Base-by-base conservation (phyloP, 2,329 filamentous ascomycete species). In the Colletotrichum liaoningense region DNA sequence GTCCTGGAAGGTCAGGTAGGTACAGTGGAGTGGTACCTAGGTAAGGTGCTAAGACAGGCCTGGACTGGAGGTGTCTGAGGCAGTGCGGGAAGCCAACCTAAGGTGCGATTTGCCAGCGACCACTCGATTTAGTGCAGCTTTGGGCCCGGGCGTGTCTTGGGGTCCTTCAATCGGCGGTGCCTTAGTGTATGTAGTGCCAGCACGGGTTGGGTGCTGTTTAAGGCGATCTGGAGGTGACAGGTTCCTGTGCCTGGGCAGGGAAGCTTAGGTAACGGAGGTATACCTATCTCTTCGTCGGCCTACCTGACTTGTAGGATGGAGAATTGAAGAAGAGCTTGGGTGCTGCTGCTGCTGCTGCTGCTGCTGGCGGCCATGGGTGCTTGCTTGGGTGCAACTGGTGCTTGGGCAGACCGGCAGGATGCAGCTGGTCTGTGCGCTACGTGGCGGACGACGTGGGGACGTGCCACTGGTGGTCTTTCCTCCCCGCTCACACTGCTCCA, bases 391-490 rank as follows among this genome's bases (percentile, higher is more conserved):
- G 19, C 42, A 9, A n/a, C 19, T 16, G 38, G 55, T 58, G 28
- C 56, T 63, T 63, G 62, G 62, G 62, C 46, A 63, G 62, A 24
- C 62, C 33, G 46, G 62, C 62, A 63, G 62, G 16, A 63, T 38
- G 62, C 62, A 63, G 28, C n/a, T 63, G 62, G 62, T 30, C 62
- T 54, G 46, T 63, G 62, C 62, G n/a, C 30, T 30, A 16, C 12
- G 42, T 49, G 33, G 46, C 33, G 19, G 46, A 35, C 62, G 46
- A 63, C 62, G 62, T 63, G 62, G 62, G 62, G 46, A 28, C 62
- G 62, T 63, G 62, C 62, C 62, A 63, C 62, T 63, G 62, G 62
- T 63, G 46, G 62, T 54, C 28, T 55, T 33, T 19, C 60, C 62
- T 54, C 60, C 60, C 42, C 42, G 42, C 42, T n/a, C 19, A 19